Evolutionary conservation across 441 rosid genomes (phyloP), one percentile per base, ranked within the genome.

Genomic region (Pelargonium hybrid): DNA sequence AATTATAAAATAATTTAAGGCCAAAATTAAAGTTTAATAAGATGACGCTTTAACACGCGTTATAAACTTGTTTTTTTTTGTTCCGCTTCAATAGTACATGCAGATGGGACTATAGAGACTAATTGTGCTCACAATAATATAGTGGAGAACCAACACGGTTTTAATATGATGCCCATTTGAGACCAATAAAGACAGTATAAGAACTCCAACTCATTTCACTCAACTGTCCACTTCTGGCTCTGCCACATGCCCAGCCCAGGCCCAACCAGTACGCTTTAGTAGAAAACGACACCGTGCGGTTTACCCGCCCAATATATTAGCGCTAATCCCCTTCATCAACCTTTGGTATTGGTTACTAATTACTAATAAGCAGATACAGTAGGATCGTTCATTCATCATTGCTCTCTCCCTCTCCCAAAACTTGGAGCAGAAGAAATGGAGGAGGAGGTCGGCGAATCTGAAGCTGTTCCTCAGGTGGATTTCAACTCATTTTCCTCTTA

Each of bases 401-500:
- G 34, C 6, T 25, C 43, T 14, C 70, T 13, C 56, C 25, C 70
- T 20, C 26, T 52, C 54, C 45, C 59, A 10, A 31, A 26, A 23
- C 15, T 63, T 31, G 17, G 7, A 45, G 68, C 7, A 14, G 5
- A 45, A 34, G 54, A 69, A 61, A 74, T 74, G 76, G 69, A 74
- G 65, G 85, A 85, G 76, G 94, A 92, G 76, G 82, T 82, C 75
- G 96, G 87, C 83, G 92, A 90, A 76, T 73, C 87, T 0, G 96
- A 86, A 65, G 86, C 79, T 47, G 79, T 77, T 39, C 74, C 90
- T 69, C 87, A 92, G 96, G 96, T 90, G 25, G 11, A 41, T 75
- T 70, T 64, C 25, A 47, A 25, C 61, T 14, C 23, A 18, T 39
- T 34, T 43, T 74, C 69, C 20, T 69, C 73, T 74, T 57, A 57